These are phyloP conservation scores for Coemansia sp. DNA, from an alignment of 192 early-diverging fungal genomes.

Conservation along the genomic window DNA sequence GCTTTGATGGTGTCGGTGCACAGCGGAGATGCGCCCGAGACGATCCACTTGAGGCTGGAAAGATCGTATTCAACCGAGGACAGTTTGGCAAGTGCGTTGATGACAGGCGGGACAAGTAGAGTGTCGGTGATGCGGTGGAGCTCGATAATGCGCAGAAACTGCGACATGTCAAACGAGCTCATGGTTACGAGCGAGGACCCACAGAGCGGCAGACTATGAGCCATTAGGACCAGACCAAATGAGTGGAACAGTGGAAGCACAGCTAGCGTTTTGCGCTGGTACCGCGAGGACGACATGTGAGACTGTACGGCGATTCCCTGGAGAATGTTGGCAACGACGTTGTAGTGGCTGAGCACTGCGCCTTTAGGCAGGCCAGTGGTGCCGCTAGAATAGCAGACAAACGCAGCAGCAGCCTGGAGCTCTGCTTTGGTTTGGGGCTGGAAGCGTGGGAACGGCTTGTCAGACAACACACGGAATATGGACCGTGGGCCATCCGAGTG, in stretches of 20 bases:
- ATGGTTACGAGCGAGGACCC: slow-evolving; percentile 59
- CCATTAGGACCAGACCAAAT: slow-evolving; percentile 34
- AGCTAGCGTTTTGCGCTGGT: slow-evolving; percentile 14
- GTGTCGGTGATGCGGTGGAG: slow-evolving; percentile 64
- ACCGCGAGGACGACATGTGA: background rate
- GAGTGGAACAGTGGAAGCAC: slow-evolving; percentile 70
- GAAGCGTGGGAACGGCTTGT: background rate
- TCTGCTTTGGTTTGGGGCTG: background rate
- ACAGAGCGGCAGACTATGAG: slow-evolving; percentile 21
- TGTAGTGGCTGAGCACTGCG: slow-evolving; percentile 64
- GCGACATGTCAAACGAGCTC: slow-evolving; percentile 66
- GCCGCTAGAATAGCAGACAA: slow-evolving; percentile 68
- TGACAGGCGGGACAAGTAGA: slow-evolving; percentile 64
- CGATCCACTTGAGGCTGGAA: slow-evolving; percentile 57
- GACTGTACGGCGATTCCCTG: slow-evolving; percentile 27
- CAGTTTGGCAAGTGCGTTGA: slow-evolving; percentile 70
- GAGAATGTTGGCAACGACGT: slow-evolving; percentile 64
- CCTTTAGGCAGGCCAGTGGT: slow-evolving; percentile 70
- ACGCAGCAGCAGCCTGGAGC: slow-evolving; percentile 22
- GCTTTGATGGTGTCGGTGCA: slow-evolving; percentile 36
- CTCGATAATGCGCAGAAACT: slow-evolving; percentile 62
- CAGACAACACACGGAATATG: slow-evolving; percentile 10
- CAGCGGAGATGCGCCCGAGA: slow-evolving; percentile 80
- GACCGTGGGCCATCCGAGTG: background rate
- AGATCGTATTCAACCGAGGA: slow-evolving; percentile 65